A percentile compares a stretch with the other conserved stretches of the same genome.
These are phyloP conservation scores for Debaryomycetaceae sp. DNA, from an alignment of 1,139 yeast species.

Conservation along the genomic window DNA sequence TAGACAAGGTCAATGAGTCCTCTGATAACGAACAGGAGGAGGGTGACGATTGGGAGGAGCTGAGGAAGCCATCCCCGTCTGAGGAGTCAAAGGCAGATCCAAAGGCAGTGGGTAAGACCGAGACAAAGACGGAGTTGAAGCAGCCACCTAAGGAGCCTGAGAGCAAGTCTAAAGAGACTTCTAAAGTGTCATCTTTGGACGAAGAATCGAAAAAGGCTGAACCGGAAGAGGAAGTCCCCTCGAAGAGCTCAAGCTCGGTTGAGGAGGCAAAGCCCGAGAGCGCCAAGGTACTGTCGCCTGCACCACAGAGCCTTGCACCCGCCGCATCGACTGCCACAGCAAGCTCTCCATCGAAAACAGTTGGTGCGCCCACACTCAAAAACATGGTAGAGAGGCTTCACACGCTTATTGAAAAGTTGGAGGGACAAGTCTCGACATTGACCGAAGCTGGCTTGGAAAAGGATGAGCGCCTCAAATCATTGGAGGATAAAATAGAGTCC, in stretches of 20 bases:
- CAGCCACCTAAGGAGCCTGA: slow-evolving; percentile 15
- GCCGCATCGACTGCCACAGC: slow-evolving; percentile 13
- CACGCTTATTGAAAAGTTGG: slow-evolving; percentile 50
- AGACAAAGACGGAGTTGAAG: slow-evolving; percentile 14
- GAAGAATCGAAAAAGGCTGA: slow-evolving; percentile 7
- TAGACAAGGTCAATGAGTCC: slow-evolving; percentile 35
- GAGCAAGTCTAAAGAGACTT: slow-evolving; percentile 9
- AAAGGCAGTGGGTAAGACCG: slow-evolving; percentile 10
- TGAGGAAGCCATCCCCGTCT: slow-evolving; percentile 36
- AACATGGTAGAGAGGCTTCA: slow-evolving; percentile 67
- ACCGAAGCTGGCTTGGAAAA: slow-evolving; percentile 54
- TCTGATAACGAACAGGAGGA: slow-evolving; percentile 40
- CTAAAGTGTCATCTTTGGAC: slow-evolving; percentile 12
- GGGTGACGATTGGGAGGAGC: slow-evolving; percentile 43
- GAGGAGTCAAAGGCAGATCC: slow-evolving; percentile 11
- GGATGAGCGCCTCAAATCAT: slow-evolving; percentile 50
- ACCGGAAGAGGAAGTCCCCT: slow-evolving; percentile 7
- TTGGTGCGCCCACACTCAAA: slow-evolving; percentile 56
- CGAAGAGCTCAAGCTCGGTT: too few species aligned
- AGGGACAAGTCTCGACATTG: slow-evolving; percentile 49
- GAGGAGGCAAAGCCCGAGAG: slow-evolving; percentile 9
- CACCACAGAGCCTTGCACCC: slow-evolving; percentile 11
- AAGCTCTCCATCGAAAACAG: slow-evolving; percentile 14
- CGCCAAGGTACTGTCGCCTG: slow-evolving; percentile 9
- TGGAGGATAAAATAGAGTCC: slow-evolving; percentile 40